These are phyloP conservation scores for Aspergillus panamensis DNA, from an alignment of 495 filamentous ascomycete genomes.

Conservation along the genomic window DNA sequence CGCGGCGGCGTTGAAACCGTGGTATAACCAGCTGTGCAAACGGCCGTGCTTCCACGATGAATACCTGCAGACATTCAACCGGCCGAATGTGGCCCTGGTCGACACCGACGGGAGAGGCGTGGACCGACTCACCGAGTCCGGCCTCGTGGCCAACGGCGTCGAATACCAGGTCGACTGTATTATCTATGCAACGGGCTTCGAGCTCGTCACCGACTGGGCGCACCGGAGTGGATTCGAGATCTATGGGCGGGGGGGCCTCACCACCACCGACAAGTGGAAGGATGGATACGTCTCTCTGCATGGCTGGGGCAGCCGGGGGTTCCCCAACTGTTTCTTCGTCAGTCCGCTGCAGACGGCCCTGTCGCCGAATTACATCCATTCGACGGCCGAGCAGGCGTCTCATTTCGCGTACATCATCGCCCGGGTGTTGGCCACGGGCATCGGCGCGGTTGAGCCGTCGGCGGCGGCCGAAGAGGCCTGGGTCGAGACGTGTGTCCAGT, in stretches of 20 bases:
- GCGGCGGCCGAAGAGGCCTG: background rate
- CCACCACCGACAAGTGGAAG: background rate
- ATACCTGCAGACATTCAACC: constrained; percentile 35
- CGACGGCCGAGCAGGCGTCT: constrained; percentile 33
- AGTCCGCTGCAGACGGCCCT: constrained; percentile 35
- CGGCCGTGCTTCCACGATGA: constrained; percentile 30
- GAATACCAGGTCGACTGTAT: constrained; percentile 36
- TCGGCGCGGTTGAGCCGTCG: background rate
- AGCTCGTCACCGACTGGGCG: constrained; percentile 17
- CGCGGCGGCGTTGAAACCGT: constrained; percentile 30
- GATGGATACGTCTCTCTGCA: constrained; percentile 44
- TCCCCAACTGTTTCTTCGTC: constrained; percentile 53
- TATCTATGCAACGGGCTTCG: constrained; percentile 29
- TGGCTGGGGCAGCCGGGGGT: constrained; percentile 41
- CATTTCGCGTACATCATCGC: constrained; percentile 47
- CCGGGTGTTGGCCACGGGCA: background rate
- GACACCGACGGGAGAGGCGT: constrained; percentile 27
- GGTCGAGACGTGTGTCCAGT: background rate
- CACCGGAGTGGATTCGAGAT: constrained; percentile 40
- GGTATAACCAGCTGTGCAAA: constrained; percentile 34
- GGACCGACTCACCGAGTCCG: constrained; percentile 16
- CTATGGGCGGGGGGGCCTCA: constrained; percentile 13
- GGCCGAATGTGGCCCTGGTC: constrained; percentile 27
- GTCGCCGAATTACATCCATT: constrained; percentile 40
- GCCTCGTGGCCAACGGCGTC: constrained; percentile 33